These are phyloP conservation scores for Nicotiana tomentosiformis DNA, from an alignment of 257 asterid genomes.

Conservation along the genomic window DNA sequence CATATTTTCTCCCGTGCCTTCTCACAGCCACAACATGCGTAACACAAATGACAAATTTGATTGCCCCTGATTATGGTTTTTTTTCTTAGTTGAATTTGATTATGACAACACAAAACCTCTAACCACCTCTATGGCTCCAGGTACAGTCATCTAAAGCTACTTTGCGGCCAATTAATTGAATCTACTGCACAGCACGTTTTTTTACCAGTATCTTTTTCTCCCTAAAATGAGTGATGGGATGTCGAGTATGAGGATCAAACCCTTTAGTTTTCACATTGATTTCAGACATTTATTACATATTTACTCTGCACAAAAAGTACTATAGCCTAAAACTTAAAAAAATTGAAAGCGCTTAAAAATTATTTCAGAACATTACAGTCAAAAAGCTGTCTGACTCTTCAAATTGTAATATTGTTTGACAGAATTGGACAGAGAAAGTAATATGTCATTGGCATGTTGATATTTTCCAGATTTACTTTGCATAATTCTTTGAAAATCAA, in stretches of 20 bases:
- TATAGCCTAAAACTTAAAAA: not conserved
- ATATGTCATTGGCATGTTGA: slow-evolving; percentile 6
- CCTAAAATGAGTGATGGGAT: not conserved
- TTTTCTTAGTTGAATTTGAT: not conserved
- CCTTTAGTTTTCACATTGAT: not conserved
- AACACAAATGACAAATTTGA: not conserved
- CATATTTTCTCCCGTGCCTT: no score
- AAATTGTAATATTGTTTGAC: slow-evolving; percentile 1
- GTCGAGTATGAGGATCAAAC: not conserved
- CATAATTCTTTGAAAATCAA: not conserved
- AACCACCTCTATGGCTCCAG: not conserved
- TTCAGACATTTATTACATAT: not conserved
- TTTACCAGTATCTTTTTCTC: not conserved
- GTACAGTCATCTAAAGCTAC: not conserved
- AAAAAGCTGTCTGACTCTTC: not conserved
- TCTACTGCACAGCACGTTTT: not conserved
- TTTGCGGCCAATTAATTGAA: not conserved
- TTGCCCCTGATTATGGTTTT: not conserved
- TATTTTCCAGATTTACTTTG: not conserved
- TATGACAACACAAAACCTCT: not conserved
- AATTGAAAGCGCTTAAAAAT: not conserved
- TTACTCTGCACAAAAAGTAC: not conserved
- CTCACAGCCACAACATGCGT: not conserved
- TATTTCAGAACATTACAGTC: not conserved
- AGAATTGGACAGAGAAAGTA: not conserved